Evolutionary conservation across 441 rosid species (phyloP).

Genomic region (Breynia disticha): DNA sequence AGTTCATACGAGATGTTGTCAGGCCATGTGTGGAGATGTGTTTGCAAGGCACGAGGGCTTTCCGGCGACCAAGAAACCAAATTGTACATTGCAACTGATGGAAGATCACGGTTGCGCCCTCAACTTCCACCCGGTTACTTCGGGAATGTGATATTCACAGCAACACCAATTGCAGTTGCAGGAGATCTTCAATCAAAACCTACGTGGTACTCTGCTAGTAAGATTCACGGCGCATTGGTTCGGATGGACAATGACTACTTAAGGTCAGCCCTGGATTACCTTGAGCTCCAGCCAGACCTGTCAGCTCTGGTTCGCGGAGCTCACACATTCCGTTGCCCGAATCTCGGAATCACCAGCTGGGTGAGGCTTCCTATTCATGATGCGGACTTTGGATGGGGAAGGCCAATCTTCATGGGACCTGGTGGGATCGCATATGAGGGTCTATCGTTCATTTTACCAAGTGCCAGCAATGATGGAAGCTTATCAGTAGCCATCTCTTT

Average conservation of each 20-base stretch:
- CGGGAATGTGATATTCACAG: slow-evolving; percentile 83
- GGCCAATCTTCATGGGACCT: slow-evolving; percentile 98
- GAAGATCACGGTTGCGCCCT: slow-evolving; percentile 70
- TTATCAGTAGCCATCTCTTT: slow-evolving; percentile 80
- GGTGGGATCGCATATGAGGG: slow-evolving; percentile 93
- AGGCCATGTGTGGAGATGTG: slow-evolving; percentile 84
- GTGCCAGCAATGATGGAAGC: slow-evolving; percentile 72
- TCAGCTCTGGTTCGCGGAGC: slow-evolving; percentile 85
- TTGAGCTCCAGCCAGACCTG: slow-evolving; percentile 84
- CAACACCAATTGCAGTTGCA: slow-evolving; percentile 75
- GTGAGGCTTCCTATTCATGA: slow-evolving; percentile 85
- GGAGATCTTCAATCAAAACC: slow-evolving; percentile 68
- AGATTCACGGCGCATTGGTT: slow-evolving; percentile 63
- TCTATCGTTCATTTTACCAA: slow-evolving; percentile 71
- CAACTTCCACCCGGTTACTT: slow-evolving; percentile 82
- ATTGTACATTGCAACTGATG: slow-evolving; percentile 83
- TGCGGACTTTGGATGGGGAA: slow-evolving; percentile 97
- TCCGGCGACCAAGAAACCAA: slow-evolving; percentile 61
- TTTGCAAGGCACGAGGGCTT: slow-evolving; percentile 73
- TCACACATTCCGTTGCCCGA: slow-evolving; percentile 80
- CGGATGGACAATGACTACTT: slow-evolving; percentile 76
- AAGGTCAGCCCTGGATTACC: slow-evolving; percentile 91
- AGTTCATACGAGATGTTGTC: slow-evolving; percentile 92
- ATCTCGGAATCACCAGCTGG: slow-evolving; percentile 95
- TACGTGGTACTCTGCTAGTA: slow-evolving; percentile 80